Base-by-base conservation (phyloP, 495 filamentous ascomycete species). In the Saxispiralis lemnorum region DNA sequence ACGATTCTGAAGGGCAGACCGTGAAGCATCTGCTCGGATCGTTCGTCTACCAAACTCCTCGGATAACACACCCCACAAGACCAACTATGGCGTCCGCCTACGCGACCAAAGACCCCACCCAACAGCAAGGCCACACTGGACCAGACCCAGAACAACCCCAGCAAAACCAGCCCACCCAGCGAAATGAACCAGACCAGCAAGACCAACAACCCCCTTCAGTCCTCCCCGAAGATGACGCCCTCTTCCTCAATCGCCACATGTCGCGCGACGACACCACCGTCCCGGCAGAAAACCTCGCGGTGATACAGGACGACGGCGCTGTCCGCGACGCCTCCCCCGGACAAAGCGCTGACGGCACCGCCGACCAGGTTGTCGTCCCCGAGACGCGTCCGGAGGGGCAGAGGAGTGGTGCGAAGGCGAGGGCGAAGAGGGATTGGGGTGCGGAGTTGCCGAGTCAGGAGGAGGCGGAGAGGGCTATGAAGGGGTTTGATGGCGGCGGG, bases 181-280 rank as follows among this genome's bases (percentile, higher is more conserved):
- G n/a, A n/a, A n/a, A n/a, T n/a, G n/a, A n/a, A n/a, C n/a, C n/a
- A n/a, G n/a, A n/a, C n/a, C n/a, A n/a, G n/a, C n/a, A n/a, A n/a
- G n/a, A n/a, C n/a, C n/a, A n/a, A n/a, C n/a, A n/a, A n/a, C n/a
- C 24, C 24, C 24, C 24, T 9, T 28, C 24, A 9, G 54, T 64
- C 20, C 49, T 64, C 31, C 59, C 57, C 17, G 55, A 57, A 16
- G 60, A 58, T 31, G 61, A 64, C 39, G 55, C 63, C 47, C 34
- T 52, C 44, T 61, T 63, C 44, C 58, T 64, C 40, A 32, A 57
- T 19, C 48, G 52, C 28, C 52, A 63, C 5, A 54, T 59, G 6
- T 55, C 56, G 14, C 32, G 48, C 31, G 52, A 58, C 24, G 49
- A 52, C 19, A 42, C 56, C 10, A 38, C 56, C 2, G 47, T 48